A percentile compares a stretch with the other conserved stretches of the same genome.
These are phyloP conservation scores for Botryobasidium botryosum DNA, from an alignment of 768 basidiomycete genomes.

Conservation along the genomic window DNA sequence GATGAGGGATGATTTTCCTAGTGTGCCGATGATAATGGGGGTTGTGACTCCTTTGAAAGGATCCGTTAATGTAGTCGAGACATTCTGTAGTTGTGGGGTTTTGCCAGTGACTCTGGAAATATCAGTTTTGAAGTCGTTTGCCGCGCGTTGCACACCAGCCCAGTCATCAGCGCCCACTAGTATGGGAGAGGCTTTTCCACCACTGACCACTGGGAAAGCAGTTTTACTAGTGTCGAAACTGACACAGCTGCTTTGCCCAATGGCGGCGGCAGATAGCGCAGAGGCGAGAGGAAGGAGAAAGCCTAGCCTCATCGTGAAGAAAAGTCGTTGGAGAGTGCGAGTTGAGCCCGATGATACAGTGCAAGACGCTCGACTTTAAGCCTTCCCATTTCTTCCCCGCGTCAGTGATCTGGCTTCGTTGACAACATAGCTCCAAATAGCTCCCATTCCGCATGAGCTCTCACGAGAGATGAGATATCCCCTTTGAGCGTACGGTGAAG, in stretches of 20 bases:
- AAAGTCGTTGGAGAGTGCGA: too few relatives aligned
- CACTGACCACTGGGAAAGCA: constrained; percentile 11
- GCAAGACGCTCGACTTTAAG: too few relatives aligned
- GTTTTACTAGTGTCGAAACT: constrained; percentile 2
- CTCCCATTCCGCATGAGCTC: too few relatives aligned
- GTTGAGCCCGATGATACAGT: too few relatives aligned
- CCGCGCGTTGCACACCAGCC: constrained; percentile 45
- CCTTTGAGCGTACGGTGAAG: too few relatives aligned
- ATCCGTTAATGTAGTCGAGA: constrained; percentile 25
- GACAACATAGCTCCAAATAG: too few relatives aligned
- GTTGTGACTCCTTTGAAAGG: constrained; percentile 17
- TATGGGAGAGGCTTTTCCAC: constrained; percentile 6
- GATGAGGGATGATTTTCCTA: constrained; percentile 40
- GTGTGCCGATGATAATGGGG: constrained; percentile 48
- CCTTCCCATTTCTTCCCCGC: too few relatives aligned
- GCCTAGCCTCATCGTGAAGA: too few relatives aligned
- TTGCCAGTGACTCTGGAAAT: constrained; percentile 42
- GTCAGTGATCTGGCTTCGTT: too few relatives aligned
- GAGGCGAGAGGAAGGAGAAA: too few relatives aligned
- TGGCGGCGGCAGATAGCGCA: too few relatives aligned
- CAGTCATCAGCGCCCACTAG: constrained; percentile 30
- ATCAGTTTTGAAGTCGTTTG: constrained; percentile 41
- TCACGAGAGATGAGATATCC: too few relatives aligned
- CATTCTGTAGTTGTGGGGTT: constrained; percentile 34
- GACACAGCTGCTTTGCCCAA: constrained; percentile 10